phyloP scores from a whole-genome alignment of 768 basidiomycete species.

The Boletus reticulatus region DNA sequence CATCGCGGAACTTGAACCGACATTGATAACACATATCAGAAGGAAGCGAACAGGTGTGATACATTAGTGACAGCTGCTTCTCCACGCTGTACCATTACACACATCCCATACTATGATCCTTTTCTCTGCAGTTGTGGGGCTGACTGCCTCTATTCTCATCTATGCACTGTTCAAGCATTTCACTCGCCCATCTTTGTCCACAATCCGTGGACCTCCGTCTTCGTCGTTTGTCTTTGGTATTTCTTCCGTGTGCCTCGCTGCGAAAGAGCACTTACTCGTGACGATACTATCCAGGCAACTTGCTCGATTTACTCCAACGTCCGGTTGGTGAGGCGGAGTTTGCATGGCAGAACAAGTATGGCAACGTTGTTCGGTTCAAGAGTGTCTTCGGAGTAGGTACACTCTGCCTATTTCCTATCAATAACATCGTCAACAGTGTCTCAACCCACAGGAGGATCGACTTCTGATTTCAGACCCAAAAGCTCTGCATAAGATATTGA shows the following conservation, averaged over 20 bases:
- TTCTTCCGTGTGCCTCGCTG: background rate
- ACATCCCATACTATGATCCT: slow-evolving; percentile 1
- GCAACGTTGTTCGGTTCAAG: slow-evolving; percentile 23
- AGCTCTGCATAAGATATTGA: slow-evolving; percentile 37
- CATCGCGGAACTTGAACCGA: no score
- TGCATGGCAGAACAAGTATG: slow-evolving; percentile 28
- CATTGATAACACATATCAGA: no score
- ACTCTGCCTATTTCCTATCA: background rate
- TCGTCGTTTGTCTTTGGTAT: slow-evolving; percentile 17
- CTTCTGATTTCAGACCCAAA: slow-evolving; percentile 47
- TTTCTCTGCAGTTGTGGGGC: background rate
- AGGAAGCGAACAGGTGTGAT: no score
- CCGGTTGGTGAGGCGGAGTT: slow-evolving; percentile 29
- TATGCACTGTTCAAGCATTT: background rate
- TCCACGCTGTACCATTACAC: no score
- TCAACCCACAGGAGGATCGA: slow-evolving; percentile 37
- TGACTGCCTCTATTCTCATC: background rate
- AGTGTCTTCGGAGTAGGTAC: slow-evolving; percentile 20
- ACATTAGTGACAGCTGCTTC: no score
- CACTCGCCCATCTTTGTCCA: slow-evolving; percentile 7
- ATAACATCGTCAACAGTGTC: background rate
- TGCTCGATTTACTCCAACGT: slow-evolving; percentile 23
- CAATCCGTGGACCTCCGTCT: slow-evolving; percentile 13
- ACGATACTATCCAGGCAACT: slow-evolving; percentile 21
- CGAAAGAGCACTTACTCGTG: slow-evolving; percentile 15